Conservation (phyloP, 2,329 filamentous ascomycete species). For the Aspergillus piperis region DNA sequence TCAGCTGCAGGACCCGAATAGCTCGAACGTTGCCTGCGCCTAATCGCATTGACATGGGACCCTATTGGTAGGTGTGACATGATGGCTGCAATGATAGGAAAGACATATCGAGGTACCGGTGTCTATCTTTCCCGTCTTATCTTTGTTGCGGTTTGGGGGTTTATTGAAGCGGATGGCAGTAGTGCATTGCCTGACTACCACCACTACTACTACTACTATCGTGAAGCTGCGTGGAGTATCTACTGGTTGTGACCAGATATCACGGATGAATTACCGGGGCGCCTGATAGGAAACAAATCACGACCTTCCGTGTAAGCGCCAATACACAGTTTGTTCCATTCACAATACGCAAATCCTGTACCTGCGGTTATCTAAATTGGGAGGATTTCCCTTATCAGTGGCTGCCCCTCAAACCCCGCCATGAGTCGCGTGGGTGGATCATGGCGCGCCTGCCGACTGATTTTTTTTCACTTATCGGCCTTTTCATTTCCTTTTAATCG, state of each 20-base stretch:
- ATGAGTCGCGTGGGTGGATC: conserved; percentile 26
- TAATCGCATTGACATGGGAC: conserved; percentile 11
- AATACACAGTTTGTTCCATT: not conserved
- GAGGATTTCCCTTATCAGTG: conserved; percentile 18
- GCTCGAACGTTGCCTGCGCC: conserved; percentile 18
- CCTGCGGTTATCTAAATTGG: conserved; percentile 22
- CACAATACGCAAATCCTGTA: conserved; percentile 8
- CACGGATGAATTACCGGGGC: not conserved
- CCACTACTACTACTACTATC: too few relatives aligned
- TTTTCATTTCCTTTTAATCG: conserved; percentile 8
- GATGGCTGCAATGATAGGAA: conserved; percentile 10
- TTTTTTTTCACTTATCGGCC: not conserved
- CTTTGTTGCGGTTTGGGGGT: not conserved
- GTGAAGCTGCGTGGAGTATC: too few relatives aligned
- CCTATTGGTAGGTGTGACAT: conserved; percentile 15
- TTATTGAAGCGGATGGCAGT: not conserved
- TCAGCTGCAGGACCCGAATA: conserved; percentile 29
- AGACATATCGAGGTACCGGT: not conserved
- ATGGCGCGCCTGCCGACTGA: conserved; percentile 26
- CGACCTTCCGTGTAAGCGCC: not conserved
- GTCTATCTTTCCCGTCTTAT: conserved; percentile 3
- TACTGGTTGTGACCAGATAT: not conserved
- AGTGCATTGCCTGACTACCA: too few relatives aligned
- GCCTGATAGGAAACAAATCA: not conserved
- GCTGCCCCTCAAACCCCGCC: conserved; percentile 27